Conservation (phyloP, 148 eudicot species). For the Silene uniflora region DNA sequence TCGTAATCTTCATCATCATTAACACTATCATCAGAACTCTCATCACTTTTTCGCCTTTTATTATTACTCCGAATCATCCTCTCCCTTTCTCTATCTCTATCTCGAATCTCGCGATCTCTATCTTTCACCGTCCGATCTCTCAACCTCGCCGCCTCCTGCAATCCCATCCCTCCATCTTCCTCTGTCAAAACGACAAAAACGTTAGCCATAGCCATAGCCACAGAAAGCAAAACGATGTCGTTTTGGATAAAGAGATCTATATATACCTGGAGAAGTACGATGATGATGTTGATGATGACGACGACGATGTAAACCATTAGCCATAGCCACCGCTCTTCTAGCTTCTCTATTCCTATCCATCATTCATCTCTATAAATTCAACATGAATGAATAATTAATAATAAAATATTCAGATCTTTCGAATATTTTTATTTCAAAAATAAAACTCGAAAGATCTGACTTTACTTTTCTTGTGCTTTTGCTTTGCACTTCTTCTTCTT, state of each 20-base stretch:
- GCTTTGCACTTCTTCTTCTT: background rate
- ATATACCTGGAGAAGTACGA: slow-evolving; percentile 72
- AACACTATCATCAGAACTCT: slow-evolving; percentile 73
- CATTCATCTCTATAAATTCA: background rate
- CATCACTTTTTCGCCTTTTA: slow-evolving; percentile 47
- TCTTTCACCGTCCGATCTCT: slow-evolving; percentile 60
- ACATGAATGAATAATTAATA: background rate
- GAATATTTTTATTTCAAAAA: background rate
- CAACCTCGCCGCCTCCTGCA: slow-evolving; percentile 50
- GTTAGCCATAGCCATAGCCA: background rate
- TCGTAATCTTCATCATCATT: slow-evolving; percentile 75
- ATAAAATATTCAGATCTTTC: background rate
- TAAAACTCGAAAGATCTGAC: background rate
- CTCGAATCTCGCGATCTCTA: slow-evolving; percentile 38
- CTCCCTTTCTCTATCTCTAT: slow-evolving; percentile 41
- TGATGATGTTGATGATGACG: slow-evolving; percentile 38
- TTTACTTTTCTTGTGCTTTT: background rate
- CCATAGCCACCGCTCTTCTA: slow-evolving; percentile 8
- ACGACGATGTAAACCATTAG: slow-evolving; percentile 57
- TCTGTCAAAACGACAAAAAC: slow-evolving; percentile 38
- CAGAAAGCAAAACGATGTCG: background rate
- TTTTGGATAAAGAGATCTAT: background rate
- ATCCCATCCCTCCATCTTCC: slow-evolving; percentile 46
- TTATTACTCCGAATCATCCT: slow-evolving; percentile 41
- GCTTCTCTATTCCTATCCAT: slow-evolving; percentile 6